These are phyloP conservation scores for Nakataea oryzae DNA, from an alignment of 2,329 filamentous ascomycete species.

Conservation along the genomic window DNA sequence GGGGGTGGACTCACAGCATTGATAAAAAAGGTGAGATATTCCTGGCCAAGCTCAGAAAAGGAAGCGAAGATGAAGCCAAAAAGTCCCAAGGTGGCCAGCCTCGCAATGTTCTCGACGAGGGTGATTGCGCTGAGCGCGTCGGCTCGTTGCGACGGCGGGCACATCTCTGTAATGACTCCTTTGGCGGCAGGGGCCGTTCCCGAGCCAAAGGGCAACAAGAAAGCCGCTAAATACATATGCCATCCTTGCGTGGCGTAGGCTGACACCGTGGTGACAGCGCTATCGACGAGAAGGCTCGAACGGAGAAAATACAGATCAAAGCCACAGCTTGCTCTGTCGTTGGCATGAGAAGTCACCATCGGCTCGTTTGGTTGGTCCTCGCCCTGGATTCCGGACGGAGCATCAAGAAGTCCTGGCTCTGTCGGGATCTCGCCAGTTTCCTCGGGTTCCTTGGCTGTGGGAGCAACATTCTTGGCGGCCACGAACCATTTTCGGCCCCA, in stretches of 20 bases:
- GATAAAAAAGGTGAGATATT: slow-evolving; percentile 54
- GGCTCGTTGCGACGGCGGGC: slow-evolving; percentile 45
- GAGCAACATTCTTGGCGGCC: background rate
- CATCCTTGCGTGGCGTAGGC: slow-evolving; percentile 52
- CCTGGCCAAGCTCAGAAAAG: slow-evolving; percentile 47
- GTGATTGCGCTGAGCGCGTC: slow-evolving; percentile 62
- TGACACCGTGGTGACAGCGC: slow-evolving; percentile 50
- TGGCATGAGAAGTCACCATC: slow-evolving; percentile 17
- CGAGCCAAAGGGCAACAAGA: slow-evolving; percentile 56
- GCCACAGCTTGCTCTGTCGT: slow-evolving; percentile 35
- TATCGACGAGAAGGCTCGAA: slow-evolving; percentile 56
- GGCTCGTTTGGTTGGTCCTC: slow-evolving; percentile 41
- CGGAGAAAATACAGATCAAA: slow-evolving; percentile 61
- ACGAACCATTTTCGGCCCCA: slow-evolving; percentile 17
- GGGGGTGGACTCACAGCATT: slow-evolving; percentile 42
- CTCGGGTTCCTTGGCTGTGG: background rate
- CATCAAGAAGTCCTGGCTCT: slow-evolving; percentile 29
- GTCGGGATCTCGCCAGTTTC: slow-evolving; percentile 16
- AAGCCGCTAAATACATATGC: slow-evolving; percentile 61
- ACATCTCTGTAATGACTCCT: slow-evolving; percentile 65
- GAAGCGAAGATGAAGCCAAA: slow-evolving; percentile 59
- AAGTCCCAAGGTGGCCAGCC: slow-evolving; percentile 50
- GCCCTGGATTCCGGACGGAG: slow-evolving; percentile 24
- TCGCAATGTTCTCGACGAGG: slow-evolving; percentile 58
- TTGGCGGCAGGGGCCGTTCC: slow-evolving; percentile 61